These are phyloP conservation scores for Yarrowia phangngaensis DNA, from an alignment of 805 yeast species.

Conservation along the genomic window DNA sequence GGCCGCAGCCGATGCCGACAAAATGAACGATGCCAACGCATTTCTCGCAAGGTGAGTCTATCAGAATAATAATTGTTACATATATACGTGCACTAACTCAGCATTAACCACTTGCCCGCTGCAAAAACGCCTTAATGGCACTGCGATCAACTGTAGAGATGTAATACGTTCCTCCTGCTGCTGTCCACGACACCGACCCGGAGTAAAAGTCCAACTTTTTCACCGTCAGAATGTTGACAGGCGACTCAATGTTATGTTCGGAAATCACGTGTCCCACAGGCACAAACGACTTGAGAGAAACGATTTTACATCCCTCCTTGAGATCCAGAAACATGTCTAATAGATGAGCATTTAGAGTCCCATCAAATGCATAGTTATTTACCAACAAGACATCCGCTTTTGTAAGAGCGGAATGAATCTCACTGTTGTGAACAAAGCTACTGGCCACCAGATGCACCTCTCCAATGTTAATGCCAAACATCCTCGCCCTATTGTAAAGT, in stretches of 20 bases:
- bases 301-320: conserved; percentile 70
- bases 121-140: conserved; percentile 20
- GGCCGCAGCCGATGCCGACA: conserved; percentile 57
- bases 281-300: conserved; percentile 73
- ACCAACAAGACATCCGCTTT: conserved; percentile 69
- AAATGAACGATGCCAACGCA: conserved; percentile 49
- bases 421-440: conserved; percentile 65
- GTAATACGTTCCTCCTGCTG: conserved; percentile 70
- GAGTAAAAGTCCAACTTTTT: conserved; percentile 59
- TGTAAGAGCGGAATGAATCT: conserved; percentile 52
- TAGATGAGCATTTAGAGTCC: conserved; percentile 64
- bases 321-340: conserved; percentile 60
- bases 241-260: conserved; percentile 50
- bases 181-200: conserved; percentile 85
- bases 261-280: conserved; percentile 68
- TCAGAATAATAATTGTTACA: background rate
- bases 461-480: conserved; percentile 63
- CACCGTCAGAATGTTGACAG: conserved; percentile 63
- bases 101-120: conserved; percentile 5
- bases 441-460: conserved; percentile 56
- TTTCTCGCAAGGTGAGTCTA: conserved; percentile 32
- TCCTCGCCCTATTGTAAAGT: conserved; percentile 52
- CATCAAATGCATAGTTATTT: conserved; percentile 80
- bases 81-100: conserved; percentile 6
- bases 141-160: conserved; percentile 59